A percentile compares a stretch with the other conserved stretches of the same genome.
Evolutionary conservation across 2,329 filamentous ascomycete species (phyloP).

Genomic region (Periglandula ipomoeae): DNA sequence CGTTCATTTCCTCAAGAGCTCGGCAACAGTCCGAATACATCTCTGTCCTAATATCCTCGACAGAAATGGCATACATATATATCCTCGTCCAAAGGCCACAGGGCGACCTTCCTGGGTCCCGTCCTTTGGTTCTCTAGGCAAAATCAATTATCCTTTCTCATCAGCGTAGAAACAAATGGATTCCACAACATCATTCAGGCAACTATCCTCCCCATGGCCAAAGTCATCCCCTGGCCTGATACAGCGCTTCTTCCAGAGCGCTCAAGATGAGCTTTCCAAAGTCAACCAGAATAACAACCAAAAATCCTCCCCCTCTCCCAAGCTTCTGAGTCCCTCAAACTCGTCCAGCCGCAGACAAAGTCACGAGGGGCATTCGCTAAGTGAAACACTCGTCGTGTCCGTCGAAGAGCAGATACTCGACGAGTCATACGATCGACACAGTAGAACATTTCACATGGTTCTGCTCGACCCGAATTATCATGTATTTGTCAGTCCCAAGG

Average conservation of each 20-base stretch:
- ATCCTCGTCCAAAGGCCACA: neutral
- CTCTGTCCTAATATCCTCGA: neutral
- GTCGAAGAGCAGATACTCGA: constrained; percentile 5
- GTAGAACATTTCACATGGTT: constrained; percentile 15
- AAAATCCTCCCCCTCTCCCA: neutral
- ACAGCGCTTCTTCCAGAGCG: neutral
- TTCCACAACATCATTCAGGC: neutral
- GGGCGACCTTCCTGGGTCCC: no score
- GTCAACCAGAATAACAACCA: neutral
- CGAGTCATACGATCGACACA: constrained; percentile 10
- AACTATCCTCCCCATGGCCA: neutral
- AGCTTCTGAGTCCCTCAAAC: neutral
- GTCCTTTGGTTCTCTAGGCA: neutral
- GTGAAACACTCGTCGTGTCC: constrained; percentile 4
- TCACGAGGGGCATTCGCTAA: neutral
- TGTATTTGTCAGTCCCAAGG: constrained; percentile 11
- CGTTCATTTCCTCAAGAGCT: no score
- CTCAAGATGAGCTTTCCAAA: neutral
- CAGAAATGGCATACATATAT: neutral
- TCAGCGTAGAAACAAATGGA: neutral
- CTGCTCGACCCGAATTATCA: constrained; percentile 14
- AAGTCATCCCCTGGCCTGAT: neutral
- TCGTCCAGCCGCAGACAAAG: neutral
- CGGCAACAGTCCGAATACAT: no score
- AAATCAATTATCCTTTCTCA: neutral